Evolutionary conservation across 495 filamentous ascomycete genomes (phyloP), one percentile per base, ranked within the genome.

Genomic region (Platismatia glauca): DNA sequence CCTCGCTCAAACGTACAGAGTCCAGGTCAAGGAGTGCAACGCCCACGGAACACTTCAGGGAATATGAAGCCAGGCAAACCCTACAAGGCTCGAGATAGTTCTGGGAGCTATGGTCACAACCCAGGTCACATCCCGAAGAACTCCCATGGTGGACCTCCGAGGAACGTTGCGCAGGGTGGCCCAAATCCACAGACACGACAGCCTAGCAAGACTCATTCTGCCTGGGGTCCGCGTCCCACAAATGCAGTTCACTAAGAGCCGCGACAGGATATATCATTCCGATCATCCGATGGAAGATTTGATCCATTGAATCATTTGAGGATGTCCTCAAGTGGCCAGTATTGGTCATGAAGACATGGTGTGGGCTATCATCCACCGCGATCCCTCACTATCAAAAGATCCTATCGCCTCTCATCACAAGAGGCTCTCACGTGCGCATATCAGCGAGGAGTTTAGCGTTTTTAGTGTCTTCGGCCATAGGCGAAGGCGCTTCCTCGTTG

Each of bases 1-100:
- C 73, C 75, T 1, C 73, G 73, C 44, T 64, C 72, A 18, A 72
- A 13, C 15, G 48, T 53, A 29, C 50, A 59, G 38, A 38, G 56
- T 27, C 22, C 39, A 1, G 50, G 57, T 22, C 59, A 60, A 55
- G 57, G 31, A 31, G 24, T 44, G 24, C 39, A 35, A 27, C 46
- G 59, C 41, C 62, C 64, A 43, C 62, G 62, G 22, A 64, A 63
- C 43, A 22, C 33, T 15, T 39, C 59, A 31, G 29, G 57, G 22
- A 62, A 60, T 12, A 34, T 55, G 29, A 66, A 65, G 27, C 41
- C 53, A 24, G 41, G 53, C n/a, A 66, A 67, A 57, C 31, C 39
- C 24, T 57, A 61, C 55, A 67, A 65, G 53, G 27, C 65, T 60
- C 62, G 65, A 37, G 67, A 69, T 20, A 37, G 27, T 31, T 63